These are phyloP conservation scores for Apiospora arundinis DNA, from an alignment of 2,329 filamentous ascomycete genomes.

Conservation along the genomic window DNA sequence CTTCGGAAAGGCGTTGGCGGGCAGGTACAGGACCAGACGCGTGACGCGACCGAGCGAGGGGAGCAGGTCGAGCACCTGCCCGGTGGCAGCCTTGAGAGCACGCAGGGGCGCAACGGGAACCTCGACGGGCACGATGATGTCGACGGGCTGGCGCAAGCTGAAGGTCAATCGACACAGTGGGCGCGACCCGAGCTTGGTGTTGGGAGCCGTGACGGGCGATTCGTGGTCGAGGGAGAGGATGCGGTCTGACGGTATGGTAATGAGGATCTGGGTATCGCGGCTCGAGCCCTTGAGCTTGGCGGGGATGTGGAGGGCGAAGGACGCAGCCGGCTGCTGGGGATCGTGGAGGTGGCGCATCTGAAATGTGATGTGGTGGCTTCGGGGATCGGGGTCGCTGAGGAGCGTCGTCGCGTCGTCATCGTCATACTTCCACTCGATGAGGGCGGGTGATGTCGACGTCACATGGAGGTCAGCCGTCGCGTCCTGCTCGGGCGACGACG, in stretches of 20 bases:
- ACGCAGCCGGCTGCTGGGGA: not conserved
- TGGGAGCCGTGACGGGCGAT: not conserved
- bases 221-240: slow-evolving; percentile 3
- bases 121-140: slow-evolving; percentile 9
- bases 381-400: slow-evolving; percentile 5
- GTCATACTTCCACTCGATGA: not conserved
- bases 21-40: not conserved
- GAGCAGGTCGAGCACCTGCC: slow-evolving; percentile 3
- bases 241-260: not conserved
- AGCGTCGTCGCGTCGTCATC: not conserved
- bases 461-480: not conserved
- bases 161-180: slow-evolving; percentile 11
- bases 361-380: slow-evolving; percentile 1
- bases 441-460: not conserved
- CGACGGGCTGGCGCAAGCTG: not conserved
- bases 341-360: slow-evolving; percentile 11
- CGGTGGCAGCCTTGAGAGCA: not conserved
- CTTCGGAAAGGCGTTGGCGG: slow-evolving; percentile 4
- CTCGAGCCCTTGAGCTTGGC: slow-evolving; percentile 8
- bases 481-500: not conserved
- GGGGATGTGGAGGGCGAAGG: not conserved
- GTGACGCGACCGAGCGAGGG: slow-evolving; percentile 12
- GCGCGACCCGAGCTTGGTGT: not conserved
- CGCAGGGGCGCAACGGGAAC: slow-evolving; percentile 2
- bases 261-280: slow-evolving; percentile 9